phyloP scores from a whole-genome alignment of 495 filamentous ascomycete species.

The Melanomma pulvis-pyrius region DNA sequence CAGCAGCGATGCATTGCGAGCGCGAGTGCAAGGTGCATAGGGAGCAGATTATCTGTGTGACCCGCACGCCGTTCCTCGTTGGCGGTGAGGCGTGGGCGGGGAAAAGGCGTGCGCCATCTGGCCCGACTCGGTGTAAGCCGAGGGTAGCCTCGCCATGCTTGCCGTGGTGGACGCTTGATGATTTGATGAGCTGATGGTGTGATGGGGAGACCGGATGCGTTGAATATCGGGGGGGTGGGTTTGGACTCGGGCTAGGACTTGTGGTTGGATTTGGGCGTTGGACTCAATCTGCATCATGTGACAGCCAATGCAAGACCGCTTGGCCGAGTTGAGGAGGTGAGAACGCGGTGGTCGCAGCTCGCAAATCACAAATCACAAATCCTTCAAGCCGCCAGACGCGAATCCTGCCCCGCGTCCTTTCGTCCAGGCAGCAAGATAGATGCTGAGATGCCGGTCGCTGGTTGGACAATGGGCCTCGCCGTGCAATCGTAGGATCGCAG shows the following conservation, averaged over 20 bases:
- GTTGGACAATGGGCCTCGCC: not conserved
- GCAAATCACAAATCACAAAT: not conserved
- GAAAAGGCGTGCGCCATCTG: not conserved
- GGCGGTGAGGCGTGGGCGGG: constrained; percentile 5
- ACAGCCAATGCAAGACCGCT: not conserved
- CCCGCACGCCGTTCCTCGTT: not conserved
- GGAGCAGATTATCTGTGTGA: not conserved
- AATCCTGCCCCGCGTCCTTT: not conserved
- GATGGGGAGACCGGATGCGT: not conserved
- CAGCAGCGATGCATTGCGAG: not conserved
- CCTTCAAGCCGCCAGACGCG: not conserved
- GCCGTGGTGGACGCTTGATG: not conserved
- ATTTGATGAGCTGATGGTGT: not conserved
- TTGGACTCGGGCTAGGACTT: too few species aligned
- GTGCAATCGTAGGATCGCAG: not conserved
- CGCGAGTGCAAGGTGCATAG: not conserved
- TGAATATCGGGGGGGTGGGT: too few species aligned
- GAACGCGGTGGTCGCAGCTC: not conserved
- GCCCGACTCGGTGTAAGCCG: constrained; percentile 8
- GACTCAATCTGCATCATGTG: too few species aligned
- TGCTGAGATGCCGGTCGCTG: not conserved
- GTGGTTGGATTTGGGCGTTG: too few species aligned
- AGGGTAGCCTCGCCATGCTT: constrained; percentile 19
- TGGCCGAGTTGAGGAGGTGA: not conserved
- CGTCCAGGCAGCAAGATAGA: not conserved